Evolutionary conservation across 1,139 yeast species (phyloP).

Genomic region (Blastobotrys indianensis): DNA sequence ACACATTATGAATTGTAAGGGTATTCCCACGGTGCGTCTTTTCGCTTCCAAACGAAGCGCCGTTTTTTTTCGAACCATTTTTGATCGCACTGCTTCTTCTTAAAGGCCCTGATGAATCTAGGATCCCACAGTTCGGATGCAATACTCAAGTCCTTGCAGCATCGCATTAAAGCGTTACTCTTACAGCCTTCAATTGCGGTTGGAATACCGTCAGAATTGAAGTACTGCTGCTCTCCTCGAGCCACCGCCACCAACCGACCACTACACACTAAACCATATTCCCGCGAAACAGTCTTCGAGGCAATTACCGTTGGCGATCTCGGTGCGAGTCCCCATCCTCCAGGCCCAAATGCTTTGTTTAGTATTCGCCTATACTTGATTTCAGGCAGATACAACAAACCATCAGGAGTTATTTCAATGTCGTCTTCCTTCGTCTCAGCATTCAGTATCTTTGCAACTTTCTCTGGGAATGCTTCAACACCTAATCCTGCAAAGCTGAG

Average conservation of each 20-base stretch:
- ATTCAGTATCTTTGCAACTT: slow-evolving; percentile 52
- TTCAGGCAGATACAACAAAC: slow-evolving; percentile 84
- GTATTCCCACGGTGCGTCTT: slow-evolving; percentile 65
- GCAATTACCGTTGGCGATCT: slow-evolving; percentile 79
- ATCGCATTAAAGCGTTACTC: slow-evolving; percentile 93
- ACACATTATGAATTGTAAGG: slow-evolving; percentile 50
- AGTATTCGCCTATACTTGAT: slow-evolving; percentile 86
- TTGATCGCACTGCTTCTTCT: slow-evolving; percentile 69
- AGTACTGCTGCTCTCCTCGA: slow-evolving; percentile 93
- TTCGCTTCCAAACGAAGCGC: slow-evolving; percentile 71
- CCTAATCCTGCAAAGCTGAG: slow-evolving; percentile 57
- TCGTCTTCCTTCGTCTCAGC: slow-evolving; percentile 61
- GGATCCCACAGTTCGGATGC: slow-evolving; percentile 99
- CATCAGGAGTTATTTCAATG: slow-evolving; percentile 93
- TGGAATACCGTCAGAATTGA: slow-evolving; percentile 79
- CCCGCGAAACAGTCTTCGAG: slow-evolving; percentile 63
- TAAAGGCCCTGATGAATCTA: slow-evolving; percentile 72
- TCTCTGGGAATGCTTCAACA: slow-evolving; percentile 59
- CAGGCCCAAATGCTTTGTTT: slow-evolving; percentile 93
- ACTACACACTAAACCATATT: slow-evolving; percentile 79
- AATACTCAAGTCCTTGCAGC: slow-evolving; percentile 94
- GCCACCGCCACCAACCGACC: slow-evolving; percentile 90
- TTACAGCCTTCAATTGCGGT: slow-evolving; percentile 98
- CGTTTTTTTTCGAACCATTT: slow-evolving; percentile 86
- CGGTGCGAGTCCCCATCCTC: slow-evolving; percentile 98